A percentile compares a stretch with the other conserved stretches of the same genome.
Evolutionary conservation across 1,284 basidiomycete species (phyloP).

Genomic region (Rhodotorula sp.): DNA sequence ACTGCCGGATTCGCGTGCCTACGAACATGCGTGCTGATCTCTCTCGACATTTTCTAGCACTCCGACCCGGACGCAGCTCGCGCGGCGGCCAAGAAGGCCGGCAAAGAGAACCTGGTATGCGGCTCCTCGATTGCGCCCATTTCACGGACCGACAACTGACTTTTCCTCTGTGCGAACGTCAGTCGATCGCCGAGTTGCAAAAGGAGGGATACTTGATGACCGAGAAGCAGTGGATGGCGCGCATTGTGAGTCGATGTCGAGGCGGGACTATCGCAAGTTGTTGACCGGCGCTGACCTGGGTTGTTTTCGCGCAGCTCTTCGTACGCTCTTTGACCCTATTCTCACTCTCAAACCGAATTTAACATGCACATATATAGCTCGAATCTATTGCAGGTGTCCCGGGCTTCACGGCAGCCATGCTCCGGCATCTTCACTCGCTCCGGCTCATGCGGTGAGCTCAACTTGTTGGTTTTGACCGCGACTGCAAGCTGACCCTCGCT

Average conservation of each 20-base stretch:
- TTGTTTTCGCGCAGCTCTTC: slow-evolving; percentile 57
- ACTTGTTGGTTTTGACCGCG: no score
- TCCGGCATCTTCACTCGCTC: slow-evolving; percentile 61
- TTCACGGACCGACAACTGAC: not conserved
- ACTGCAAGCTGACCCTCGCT: not conserved
- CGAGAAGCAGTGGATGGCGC: slow-evolving; percentile 71
- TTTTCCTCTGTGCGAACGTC: not conserved
- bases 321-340: not conserved
- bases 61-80: slow-evolving; percentile 46
- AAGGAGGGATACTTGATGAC: slow-evolving; percentile 56
- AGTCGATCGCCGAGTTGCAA: slow-evolving; percentile 13
- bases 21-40: no score
- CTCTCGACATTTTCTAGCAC: slow-evolving; percentile 49
- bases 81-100: slow-evolving; percentile 20
- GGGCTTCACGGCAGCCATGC: slow-evolving; percentile 67
- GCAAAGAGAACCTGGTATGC: slow-evolving; percentile 30
- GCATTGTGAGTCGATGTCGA: slow-evolving; percentile 54
- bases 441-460: slow-evolving; percentile 79
- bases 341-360: not conserved
- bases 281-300: not conserved
- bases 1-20: not conserved
- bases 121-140: not conserved
- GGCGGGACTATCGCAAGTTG: not conserved
- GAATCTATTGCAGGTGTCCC: slow-evolving; percentile 81
- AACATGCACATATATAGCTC: slow-evolving; percentile 54